Evolutionary conservation across 352 stramenopile genomes (phyloP).

Genomic region (Globisporangium nagaii): DNA sequence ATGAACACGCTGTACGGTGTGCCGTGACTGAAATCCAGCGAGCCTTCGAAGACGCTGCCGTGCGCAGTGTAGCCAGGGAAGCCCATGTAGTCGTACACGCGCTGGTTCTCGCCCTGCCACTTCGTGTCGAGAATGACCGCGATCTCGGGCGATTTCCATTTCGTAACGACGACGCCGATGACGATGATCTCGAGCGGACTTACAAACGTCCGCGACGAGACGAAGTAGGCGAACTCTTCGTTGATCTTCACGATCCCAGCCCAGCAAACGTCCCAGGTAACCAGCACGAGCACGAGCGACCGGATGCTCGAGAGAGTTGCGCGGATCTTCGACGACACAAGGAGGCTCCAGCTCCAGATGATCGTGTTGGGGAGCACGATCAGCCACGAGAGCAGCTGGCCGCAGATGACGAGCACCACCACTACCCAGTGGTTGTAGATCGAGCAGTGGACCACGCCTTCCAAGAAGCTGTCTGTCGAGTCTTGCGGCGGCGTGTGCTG

Average conservation of each 20-base stretch:
- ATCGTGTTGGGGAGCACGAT: conserved; percentile 39
- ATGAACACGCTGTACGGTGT: conserved; percentile 7
- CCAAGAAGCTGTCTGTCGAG: background rate
- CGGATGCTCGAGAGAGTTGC: conserved; percentile 29
- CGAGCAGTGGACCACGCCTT: conserved; percentile 22
- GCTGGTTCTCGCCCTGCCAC: conserved; percentile 18
- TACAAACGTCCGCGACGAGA: conserved; percentile 16
- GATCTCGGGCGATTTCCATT: conserved; percentile 2
- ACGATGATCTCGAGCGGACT: conserved; percentile 20
- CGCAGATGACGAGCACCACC: conserved; percentile 16
- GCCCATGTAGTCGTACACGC: conserved; percentile 11
- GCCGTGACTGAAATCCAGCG: conserved; percentile 9
- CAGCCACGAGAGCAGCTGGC: conserved; percentile 44
- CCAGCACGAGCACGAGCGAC: conserved; percentile 25
- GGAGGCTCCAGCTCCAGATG: conserved; percentile 32
- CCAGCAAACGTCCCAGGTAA: conserved; percentile 23
- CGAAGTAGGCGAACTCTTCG: conserved; percentile 32
- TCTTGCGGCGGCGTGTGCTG: background rate
- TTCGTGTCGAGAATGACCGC: conserved; percentile 14
- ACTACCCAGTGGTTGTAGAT: conserved; percentile 33
- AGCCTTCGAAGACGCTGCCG: conserved; percentile 16
- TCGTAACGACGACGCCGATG: conserved; percentile 10
- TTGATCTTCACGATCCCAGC: conserved; percentile 19
- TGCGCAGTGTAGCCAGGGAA: conserved; percentile 13
- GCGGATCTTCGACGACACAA: conserved; percentile 22